A percentile compares a stretch with the other conserved stretches of the same genome.
Evolutionary conservation across 768 basidiomycete genomes (phyloP).

Genomic region (Rhizopogon rudus): DNA sequence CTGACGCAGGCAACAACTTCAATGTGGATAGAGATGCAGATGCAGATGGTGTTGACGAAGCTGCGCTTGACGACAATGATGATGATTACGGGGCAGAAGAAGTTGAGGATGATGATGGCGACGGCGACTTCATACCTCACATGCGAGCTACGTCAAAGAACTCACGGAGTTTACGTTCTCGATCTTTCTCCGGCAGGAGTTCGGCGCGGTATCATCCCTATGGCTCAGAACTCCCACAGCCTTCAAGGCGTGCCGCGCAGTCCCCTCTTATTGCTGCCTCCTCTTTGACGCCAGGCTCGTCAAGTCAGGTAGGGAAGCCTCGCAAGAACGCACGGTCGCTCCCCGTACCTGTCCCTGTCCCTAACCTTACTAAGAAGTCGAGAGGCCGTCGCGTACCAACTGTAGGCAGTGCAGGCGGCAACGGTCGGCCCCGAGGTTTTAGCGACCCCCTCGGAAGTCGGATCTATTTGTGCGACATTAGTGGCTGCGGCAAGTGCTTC

Average conservation of each 20-base stretch:
- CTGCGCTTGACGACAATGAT: conserved; percentile 12
- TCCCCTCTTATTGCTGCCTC: conserved; percentile 26
- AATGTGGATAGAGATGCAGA: conserved; percentile 18
- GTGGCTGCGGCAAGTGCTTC: conserved; percentile 85
- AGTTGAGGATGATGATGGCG: conserved; percentile 19
- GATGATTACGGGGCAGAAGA: conserved; percentile 26
- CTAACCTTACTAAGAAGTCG: conserved; percentile 66
- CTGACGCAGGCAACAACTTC: conserved; percentile 13
- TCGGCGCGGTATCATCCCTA: conserved; percentile 30
- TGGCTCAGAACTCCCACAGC: conserved; percentile 19
- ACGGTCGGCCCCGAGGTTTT: conserved; percentile 17
- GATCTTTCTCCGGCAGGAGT: conserved; percentile 27
- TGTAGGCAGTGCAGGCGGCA: conserved; percentile 26
- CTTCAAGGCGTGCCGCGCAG: conserved; percentile 25
- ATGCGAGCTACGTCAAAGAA: conserved; percentile 31
- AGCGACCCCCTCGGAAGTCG: conserved; percentile 39
- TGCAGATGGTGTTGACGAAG: conserved; percentile 21
- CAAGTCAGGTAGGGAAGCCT: conserved; percentile 20
- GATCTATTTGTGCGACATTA: conserved; percentile 71
- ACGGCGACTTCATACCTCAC: conserved; percentile 30
- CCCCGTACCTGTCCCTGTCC: conserved; percentile 57
- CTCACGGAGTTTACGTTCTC: conserved; percentile 32
- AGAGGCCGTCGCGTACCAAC: conserved; percentile 65
- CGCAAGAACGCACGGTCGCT: conserved; percentile 36
- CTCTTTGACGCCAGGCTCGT: conserved; percentile 21